phyloP scores from a whole-genome alignment of 2,329 filamentous ascomycete genomes.

The Cyphellophora europaea region DNA sequence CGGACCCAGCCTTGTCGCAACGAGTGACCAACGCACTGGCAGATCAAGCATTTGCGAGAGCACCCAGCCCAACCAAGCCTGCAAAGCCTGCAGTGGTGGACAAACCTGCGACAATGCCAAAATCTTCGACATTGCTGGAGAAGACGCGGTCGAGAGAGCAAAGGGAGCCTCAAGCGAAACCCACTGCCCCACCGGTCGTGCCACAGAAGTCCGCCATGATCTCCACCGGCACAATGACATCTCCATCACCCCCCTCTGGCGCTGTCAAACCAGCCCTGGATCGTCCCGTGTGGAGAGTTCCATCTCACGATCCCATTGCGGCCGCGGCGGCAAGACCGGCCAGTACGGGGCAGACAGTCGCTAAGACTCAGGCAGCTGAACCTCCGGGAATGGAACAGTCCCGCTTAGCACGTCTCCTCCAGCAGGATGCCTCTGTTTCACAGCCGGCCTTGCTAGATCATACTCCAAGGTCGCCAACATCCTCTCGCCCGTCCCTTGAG shows the following conservation, averaged over 20 bases:
- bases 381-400: conserved; percentile 24
- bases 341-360: conserved; percentile 24
- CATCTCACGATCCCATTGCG: conserved; percentile 8
- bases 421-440: conserved; percentile 15
- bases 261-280: conserved; percentile 22
- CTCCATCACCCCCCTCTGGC: conserved; percentile 34
- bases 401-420: conserved; percentile 24
- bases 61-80: conserved; percentile 23
- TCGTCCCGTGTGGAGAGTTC: conserved; percentile 29
- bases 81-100: conserved; percentile 17
- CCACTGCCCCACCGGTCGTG: conserved; percentile 18
- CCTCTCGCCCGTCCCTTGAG: conserved; percentile 62
- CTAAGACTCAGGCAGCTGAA: conserved; percentile 8
- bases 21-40: conserved; percentile 67
- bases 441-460: conserved; percentile 9
- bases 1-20: conserved; percentile 49
- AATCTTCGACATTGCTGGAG: conserved; percentile 13
- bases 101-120: conserved; percentile 20
- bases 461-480: conserved; percentile 43
- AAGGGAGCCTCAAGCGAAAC: conserved; percentile 7
- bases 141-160: conserved; percentile 13
- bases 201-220: conserved; percentile 45
- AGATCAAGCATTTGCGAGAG: conserved; percentile 69
- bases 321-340: conserved; percentile 35
- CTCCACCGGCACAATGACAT: conserved; percentile 75